These are phyloP conservation scores for Suhomyces taliae DNA, from an alignment of 1,139 yeast genomes.

Conservation along the genomic window DNA sequence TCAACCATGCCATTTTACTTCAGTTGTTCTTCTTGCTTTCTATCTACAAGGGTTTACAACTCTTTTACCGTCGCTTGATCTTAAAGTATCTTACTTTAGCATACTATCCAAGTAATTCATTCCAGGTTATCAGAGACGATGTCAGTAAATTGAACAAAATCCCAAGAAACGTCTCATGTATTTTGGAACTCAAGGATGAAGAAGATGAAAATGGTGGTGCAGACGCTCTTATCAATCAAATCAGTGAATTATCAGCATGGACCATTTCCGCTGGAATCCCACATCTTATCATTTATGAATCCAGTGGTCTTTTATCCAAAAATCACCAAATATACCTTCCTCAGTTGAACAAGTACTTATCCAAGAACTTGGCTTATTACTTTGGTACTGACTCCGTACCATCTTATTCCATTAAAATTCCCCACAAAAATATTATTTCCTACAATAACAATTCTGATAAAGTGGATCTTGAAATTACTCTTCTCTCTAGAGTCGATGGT, in stretches of 20 bases:
- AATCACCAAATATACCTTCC: conserved; percentile 38
- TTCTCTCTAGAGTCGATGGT: conserved; percentile 80
- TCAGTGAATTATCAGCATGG: conserved; percentile 85
- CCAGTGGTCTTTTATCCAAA: conserved; percentile 62
- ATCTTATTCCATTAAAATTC: conserved; percentile 56
- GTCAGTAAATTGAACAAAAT: conserved; percentile 68
- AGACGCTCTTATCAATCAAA: conserved; percentile 75
- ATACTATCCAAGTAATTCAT: conserved; percentile 80
- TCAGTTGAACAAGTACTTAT: conserved; percentile 59
- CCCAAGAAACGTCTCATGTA: conserved; percentile 74
- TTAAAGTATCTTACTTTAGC: conserved; percentile 63
- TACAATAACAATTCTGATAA: conserved; percentile 39
- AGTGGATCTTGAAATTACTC: conserved; percentile 59
- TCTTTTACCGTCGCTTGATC: conserved; percentile 52
- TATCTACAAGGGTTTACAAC: conserved; percentile 52
- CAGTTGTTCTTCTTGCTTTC: conserved; percentile 57
- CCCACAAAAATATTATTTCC: conserved; percentile 55
- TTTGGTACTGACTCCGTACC: conserved; percentile 76
- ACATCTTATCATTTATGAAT: conserved; percentile 73
- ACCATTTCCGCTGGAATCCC: conserved; percentile 80
- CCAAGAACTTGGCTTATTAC: conserved; percentile 63
- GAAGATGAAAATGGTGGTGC: conserved; percentile 87
- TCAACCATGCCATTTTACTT: conserved; percentile 47
- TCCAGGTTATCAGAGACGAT: conserved; percentile 84
- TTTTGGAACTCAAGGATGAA: conserved; percentile 67